phyloP scores from a whole-genome alignment of 352 stramenopile genomes.

The Pythium coloratum region DNA sequence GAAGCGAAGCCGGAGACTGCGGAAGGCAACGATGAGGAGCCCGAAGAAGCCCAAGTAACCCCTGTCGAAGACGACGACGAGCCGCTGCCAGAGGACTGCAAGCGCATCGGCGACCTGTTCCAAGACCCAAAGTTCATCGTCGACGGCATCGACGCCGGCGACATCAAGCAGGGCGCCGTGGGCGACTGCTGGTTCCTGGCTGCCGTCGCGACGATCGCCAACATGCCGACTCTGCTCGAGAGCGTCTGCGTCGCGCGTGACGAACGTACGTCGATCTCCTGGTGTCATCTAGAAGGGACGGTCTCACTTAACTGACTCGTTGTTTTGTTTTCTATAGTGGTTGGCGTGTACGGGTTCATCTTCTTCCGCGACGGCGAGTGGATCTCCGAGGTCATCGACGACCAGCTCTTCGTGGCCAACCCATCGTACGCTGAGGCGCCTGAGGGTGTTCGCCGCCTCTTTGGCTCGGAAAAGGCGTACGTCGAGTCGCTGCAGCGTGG shows the following conservation, averaged over 20 bases:
- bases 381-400: conserved; percentile 46
- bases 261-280: conserved; percentile 9
- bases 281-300: not conserved
- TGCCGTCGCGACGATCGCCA: conserved; percentile 64
- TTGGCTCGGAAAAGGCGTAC: conserved; percentile 32
- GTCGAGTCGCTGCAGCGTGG: conserved; percentile 31
- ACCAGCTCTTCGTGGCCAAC: conserved; percentile 40
- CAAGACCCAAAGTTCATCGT: conserved; percentile 45
- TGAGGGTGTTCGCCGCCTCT: conserved; percentile 24
- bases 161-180: conserved; percentile 71
- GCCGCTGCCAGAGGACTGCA: conserved; percentile 17
- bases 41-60: conserved; percentile 1
- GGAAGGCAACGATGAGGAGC: not conserved
- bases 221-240: conserved; percentile 65
- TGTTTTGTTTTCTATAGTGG: conserved; percentile 16
- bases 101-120: conserved; percentile 41
- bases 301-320: not conserved
- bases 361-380: conserved; percentile 54
- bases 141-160: conserved; percentile 54
- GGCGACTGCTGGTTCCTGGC: conserved; percentile 86
- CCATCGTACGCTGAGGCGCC: conserved; percentile 31
- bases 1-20: conserved; percentile 18
- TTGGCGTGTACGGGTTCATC: conserved; percentile 56
- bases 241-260: conserved; percentile 55
- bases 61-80: conserved; percentile 14